These are phyloP conservation scores for Colletotrichum tropicale DNA, from an alignment of 2,329 filamentous ascomycete species.

Conservation along the genomic window DNA sequence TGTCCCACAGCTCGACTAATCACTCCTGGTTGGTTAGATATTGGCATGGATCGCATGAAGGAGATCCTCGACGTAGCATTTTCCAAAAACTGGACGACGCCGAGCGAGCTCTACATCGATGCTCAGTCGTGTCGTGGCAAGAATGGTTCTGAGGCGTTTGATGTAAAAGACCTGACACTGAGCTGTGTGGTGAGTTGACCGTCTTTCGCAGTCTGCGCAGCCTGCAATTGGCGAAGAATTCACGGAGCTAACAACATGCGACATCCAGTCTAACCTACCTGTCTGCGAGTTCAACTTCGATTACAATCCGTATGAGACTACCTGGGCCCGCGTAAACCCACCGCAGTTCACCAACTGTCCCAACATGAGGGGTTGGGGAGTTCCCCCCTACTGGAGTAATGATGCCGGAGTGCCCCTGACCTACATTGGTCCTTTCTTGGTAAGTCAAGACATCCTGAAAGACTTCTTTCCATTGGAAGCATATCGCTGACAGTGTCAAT, in stretches of 20 bases:
- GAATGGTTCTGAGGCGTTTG: not conserved
- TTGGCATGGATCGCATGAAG: not conserved
- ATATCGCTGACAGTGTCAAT: not conserved
- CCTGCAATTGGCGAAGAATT: not conserved
- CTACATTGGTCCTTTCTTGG: not conserved
- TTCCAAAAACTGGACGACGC: conserved; percentile 6
- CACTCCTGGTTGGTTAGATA: not conserved
- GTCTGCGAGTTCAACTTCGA: conserved; percentile 10
- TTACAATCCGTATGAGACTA: not conserved
- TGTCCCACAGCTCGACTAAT: not conserved
- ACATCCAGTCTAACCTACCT: not conserved
- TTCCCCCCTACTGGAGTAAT: not conserved
- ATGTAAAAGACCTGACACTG: not conserved
- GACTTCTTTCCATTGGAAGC: rapidly evolving
- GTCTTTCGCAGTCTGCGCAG: not conserved
- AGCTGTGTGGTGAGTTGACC: not conserved
- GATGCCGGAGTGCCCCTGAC: not conserved
- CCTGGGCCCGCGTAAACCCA: not conserved
- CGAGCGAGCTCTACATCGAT: not conserved
- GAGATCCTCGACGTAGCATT: not conserved
- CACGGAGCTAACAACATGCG: not conserved
- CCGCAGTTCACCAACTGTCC: not conserved
- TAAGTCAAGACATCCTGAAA: not conserved
- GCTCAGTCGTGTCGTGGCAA: not conserved
- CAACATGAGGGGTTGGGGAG: not conserved